Evolutionary conservation across 192 early-diverging fungal genomes (phyloP).

Genomic region (Coemansia sp.): DNA sequence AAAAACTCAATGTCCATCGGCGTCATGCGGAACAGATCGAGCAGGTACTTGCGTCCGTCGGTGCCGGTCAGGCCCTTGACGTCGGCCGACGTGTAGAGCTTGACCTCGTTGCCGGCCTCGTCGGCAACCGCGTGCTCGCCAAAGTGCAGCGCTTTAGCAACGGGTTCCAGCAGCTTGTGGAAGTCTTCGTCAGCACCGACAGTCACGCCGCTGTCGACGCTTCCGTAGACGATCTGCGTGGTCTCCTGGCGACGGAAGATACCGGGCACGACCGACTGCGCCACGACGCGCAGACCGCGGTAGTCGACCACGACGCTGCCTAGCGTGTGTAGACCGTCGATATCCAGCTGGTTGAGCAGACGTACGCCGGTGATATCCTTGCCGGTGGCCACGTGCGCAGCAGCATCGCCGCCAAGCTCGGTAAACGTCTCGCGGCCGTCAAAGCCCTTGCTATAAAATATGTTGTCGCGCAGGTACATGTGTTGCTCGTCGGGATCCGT

Average conservation of each 20-base stretch:
- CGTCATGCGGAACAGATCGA: constrained; percentile 90
- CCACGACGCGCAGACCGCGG: constrained; percentile 85
- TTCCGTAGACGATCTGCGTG: constrained; percentile 85
- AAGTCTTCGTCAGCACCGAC: constrained; percentile 74
- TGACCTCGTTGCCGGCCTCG: constrained; percentile 61
- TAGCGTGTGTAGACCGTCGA: constrained; percentile 82
- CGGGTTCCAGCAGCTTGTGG: constrained; percentile 65
- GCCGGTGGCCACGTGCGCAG: constrained; percentile 87
- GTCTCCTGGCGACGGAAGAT: constrained; percentile 74
- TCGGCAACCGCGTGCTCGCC: constrained; percentile 77
- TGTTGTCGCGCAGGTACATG: constrained; percentile 94
- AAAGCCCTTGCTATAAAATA: constrained; percentile 89
- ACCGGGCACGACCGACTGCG: constrained; percentile 92
- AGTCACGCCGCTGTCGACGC: constrained; percentile 78
- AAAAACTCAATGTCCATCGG: constrained; percentile 91
- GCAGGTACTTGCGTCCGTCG: constrained; percentile 88
- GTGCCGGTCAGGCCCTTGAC: constrained; percentile 89
- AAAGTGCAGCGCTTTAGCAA: constrained; percentile 79
- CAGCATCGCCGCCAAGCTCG: constrained; percentile 80
- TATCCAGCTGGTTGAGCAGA: constrained; percentile 69
- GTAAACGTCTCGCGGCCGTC: constrained; percentile 86
- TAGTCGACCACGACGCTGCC: constrained; percentile 92
- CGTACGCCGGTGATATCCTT: constrained; percentile 94
- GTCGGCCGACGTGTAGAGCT: constrained; percentile 81
- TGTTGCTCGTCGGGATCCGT: constrained; percentile 70